Percentiles rank a stretch among this genome's conserved stretches.
These are phyloP conservation scores for Sphenostylis stenocarpa DNA, from an alignment of 306 rosid genomes.

Conservation along the genomic window DNA sequence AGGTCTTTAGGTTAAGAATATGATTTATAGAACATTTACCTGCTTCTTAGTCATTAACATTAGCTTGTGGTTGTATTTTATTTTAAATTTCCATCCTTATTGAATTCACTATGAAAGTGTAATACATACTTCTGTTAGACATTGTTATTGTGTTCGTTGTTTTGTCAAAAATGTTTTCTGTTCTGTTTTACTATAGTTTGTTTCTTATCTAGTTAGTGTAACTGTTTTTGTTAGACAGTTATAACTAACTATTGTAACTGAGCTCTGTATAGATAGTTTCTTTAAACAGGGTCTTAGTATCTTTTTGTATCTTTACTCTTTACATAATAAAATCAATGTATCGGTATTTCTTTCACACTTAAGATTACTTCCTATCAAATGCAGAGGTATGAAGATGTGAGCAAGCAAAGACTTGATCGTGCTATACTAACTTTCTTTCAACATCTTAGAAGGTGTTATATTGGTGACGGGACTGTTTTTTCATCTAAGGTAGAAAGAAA, in stretches of 20 bases:
- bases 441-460: slow-evolving; percentile 47
- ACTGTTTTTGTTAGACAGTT: too few species aligned
- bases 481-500: slow-evolving; percentile 45
- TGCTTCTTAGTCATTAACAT: neutral
- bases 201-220: too few species aligned
- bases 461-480: slow-evolving; percentile 40
- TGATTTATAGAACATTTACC: neutral
- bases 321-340: too few species aligned
- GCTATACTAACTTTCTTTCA: slow-evolving; percentile 46
- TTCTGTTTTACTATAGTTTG: too few species aligned
- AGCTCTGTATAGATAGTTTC: too few species aligned
- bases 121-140: too few species aligned
- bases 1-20: neutral
- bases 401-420: slow-evolving; percentile 57
- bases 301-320: too few species aligned
- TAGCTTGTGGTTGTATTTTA: neutral
- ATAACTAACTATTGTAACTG: too few species aligned
- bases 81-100: slow-evolving; percentile 1
- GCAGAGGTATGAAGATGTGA: slow-evolving; percentile 41
- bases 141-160: too few species aligned
- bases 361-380: neutral
- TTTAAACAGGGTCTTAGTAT: too few species aligned
- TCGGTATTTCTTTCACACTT: too few species aligned
- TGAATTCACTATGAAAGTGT: neutral
- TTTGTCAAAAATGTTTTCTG: too few species aligned